Evolutionary conservation across 768 basidiomycete species (phyloP), one percentile per base, ranked within the genome.

Genomic region (Lentinula sp.): DNA sequence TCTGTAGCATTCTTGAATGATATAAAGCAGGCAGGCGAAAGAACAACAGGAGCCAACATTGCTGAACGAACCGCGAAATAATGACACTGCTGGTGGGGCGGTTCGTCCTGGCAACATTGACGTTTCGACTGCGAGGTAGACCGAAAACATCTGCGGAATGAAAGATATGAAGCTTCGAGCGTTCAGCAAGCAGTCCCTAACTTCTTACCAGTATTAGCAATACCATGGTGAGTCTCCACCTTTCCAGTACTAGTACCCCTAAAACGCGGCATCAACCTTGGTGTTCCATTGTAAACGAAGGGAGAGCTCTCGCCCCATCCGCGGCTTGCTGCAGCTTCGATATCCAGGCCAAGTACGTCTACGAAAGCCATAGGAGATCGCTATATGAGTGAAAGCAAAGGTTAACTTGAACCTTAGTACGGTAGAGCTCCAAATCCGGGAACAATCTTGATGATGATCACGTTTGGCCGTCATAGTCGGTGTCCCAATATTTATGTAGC

Each of bases 1-100:
- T 34, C 39, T 57, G 42, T 35, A 57, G 40, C 42, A 56, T 42
- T 21, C 37, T 13, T 4, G 54, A 40, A 9, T 57, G 56, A 45
- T 57, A 57, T 16, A 57, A n/a, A 13, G 56, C 40, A 28, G 56
- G 56, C 9, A 57, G 42, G 28, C 56, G 56, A 45, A 57, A 54
- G n/a, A 54, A 39, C 10, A 39, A 7, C 15, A 37, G 7, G 34
- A 54, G 52, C 52, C 52, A 54, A 11, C 34, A 54, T 54, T 54
- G 50, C 31, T 51, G 50, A 34, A 51, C 5, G 4, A 31, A 39
- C 37, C 15, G 16, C 13, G 45, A 18, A n/a, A n/a, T 23, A 13
- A 48, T n/a, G 45, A 8, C 4, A 8, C 28, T 46, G 9, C 23
- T 31, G 31, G n/a, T 8, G 9, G n/a, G 23, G 3, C 48, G 48